Evolutionary conservation across 176 grass and related monocot species (phyloP).

Genomic region (Rhipidocladum racemiflorum): DNA sequence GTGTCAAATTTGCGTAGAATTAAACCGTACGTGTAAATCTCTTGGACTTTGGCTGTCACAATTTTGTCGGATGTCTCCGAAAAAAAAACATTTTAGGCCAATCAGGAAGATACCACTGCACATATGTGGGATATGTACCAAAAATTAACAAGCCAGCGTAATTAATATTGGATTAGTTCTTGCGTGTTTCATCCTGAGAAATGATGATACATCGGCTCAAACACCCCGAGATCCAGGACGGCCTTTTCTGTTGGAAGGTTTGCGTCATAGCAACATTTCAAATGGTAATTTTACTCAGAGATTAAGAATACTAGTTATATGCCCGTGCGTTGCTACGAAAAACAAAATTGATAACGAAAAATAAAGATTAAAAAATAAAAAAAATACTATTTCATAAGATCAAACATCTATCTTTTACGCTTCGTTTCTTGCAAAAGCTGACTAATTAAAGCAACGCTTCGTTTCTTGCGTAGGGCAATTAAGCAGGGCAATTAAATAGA

Average conservation of each 20-base stretch:
- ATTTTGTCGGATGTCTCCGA: neutral
- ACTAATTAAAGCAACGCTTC: no score
- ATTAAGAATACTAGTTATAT: neutral
- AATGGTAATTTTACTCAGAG: neutral
- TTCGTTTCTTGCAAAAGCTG: no score
- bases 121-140: neutral
- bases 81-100: neutral
- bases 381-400: no score
- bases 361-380: no score
- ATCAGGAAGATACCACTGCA: neutral
- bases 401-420: no score
- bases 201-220: neutral
- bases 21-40: neutral
- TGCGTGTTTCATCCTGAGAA: neutral
- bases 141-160: neutral
- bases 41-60: neutral
- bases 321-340: no score
- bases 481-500: no score
- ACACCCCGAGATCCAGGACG: neutral
- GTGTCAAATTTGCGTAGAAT: neutral
- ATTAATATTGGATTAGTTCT: neutral
- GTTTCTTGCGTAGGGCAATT: no score
- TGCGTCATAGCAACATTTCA: conserved; percentile 16
- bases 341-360: no score
- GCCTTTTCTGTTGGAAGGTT: conserved; percentile 26